These are phyloP conservation scores for Penicillium malachiteum DNA, from an alignment of 495 filamentous ascomycete genomes.

Conservation along the genomic window DNA sequence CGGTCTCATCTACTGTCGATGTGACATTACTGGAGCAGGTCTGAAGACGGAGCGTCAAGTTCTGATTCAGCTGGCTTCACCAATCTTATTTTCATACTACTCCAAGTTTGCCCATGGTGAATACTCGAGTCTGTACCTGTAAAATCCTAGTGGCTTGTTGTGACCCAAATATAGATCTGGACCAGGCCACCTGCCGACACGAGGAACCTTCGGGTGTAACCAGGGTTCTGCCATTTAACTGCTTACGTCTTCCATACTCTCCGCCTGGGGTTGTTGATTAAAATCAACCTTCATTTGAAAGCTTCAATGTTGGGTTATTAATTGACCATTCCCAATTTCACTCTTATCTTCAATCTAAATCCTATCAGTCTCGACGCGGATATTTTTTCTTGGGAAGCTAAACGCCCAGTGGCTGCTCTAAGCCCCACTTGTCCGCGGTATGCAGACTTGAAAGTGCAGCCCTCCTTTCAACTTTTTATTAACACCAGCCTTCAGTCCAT, in stretches of 20 bases:
- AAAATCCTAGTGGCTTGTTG: no score
- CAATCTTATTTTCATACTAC: background rate
- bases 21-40: background rate
- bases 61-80: background rate
- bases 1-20: background rate
- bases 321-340: background rate
- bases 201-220: no score
- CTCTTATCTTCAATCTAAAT: background rate
- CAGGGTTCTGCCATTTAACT: background rate
- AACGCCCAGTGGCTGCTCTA: conserved; percentile 14
- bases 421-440: conserved; percentile 26
- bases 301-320: no score
- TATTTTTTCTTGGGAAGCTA: background rate
- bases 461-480: conserved; percentile 7
- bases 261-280: no score
- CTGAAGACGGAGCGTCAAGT: background rate
- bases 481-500: conserved; percentile 13
- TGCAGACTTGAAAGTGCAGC: conserved; percentile 16
- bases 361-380: background rate
- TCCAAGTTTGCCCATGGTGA: no score
- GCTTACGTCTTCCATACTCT: background rate
- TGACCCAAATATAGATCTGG: conserved; percentile 5
- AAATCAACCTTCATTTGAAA: no score
- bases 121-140: no score
- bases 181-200: background rate